These are phyloP conservation scores for Sporothrix protearum DNA, from an alignment of 2,329 filamentous ascomycete species.

Conservation along the genomic window DNA sequence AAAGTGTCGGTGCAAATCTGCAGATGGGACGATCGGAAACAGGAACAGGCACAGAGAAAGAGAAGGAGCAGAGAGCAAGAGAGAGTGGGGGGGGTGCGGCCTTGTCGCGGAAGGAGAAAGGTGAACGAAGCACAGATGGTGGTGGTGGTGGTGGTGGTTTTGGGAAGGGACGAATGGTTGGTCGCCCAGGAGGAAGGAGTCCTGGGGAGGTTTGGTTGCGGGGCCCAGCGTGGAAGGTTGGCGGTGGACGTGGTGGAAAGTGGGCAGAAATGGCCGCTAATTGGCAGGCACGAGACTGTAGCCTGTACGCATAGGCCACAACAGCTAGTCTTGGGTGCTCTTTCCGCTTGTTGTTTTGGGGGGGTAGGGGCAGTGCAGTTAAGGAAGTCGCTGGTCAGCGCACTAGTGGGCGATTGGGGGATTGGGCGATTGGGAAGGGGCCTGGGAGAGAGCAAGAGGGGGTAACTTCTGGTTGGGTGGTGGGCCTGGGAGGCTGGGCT, in stretches of 20 bases:
- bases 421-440: neutral
- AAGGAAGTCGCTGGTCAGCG: neutral
- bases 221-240: neutral
- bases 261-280: constrained; percentile 10
- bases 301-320: neutral
- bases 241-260: neutral
- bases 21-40: neutral
- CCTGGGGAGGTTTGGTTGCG: neutral
- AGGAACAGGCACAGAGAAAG: neutral
- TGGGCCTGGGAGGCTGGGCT: neutral
- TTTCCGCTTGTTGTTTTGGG: neutral
- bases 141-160: constrained; percentile 3
- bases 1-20: neutral
- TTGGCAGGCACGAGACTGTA: neutral
- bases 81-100: neutral
- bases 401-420: neutral
- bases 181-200: constrained; percentile 10
- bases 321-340: neutral
- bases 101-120: constrained; percentile 4
- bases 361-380: neutral
- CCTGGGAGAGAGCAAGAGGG: neutral
- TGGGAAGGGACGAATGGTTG: constrained; percentile 15
- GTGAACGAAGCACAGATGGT: neutral
- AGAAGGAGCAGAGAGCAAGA: neutral
- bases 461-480: neutral